Base-by-base conservation (phyloP, 1,284 basidiomycete species). In the Malassezia slooffiae region DNA sequence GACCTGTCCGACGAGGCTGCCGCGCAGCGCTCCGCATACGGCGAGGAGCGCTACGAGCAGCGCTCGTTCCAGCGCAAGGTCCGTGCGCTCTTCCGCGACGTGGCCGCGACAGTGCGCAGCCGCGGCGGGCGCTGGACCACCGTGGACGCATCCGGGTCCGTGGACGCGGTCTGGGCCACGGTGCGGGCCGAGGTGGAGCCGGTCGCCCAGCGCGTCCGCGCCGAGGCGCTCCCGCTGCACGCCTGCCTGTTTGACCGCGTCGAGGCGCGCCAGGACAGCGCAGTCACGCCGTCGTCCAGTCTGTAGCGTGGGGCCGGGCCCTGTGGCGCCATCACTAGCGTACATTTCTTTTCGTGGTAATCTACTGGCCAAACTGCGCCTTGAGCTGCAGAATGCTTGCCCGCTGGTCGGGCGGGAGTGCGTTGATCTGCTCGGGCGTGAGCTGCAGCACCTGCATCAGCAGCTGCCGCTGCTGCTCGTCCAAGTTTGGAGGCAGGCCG, bases 361-460 rank as follows among this genome's bases (percentile, higher is more conserved):
- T 26, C 31, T 43, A 48, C 22, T 64, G 63, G 3, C 63, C 63
- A 27, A 65, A 59, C 35, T 65, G 62, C 13, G 60, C 64, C 40
- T 65, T 65, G 46, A 69, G 58, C 43, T 83, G 79, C 71, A 86
- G 76, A 34, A 96, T 85, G n/a, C 85, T 82, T 0, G 80, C 79
- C 34, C 83, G 77, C 58, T 96, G 89, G 3, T 78, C 75, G 1
- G 84, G 81, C 17, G 88, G 85, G 34, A 96, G 72, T 6, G 78
- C 79, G 44, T 80, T 81, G 59, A 97, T 85, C 71, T 96, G 88
- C 35, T 87, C 86, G 29, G 78, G 81, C 0, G 85, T 84, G 60
- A 97, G 72, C 47, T 77, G 78, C 23, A 97, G 73, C 0, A 96
- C 88, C 72, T 90, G 87, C 52, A 61, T 57, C 4, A 69, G 50